A percentile compares a stretch with the other conserved stretches of the same genome.
These are phyloP conservation scores for Abortiporus biennis DNA, from an alignment of 1,284 basidiomycete genomes.

Conservation along the genomic window DNA sequence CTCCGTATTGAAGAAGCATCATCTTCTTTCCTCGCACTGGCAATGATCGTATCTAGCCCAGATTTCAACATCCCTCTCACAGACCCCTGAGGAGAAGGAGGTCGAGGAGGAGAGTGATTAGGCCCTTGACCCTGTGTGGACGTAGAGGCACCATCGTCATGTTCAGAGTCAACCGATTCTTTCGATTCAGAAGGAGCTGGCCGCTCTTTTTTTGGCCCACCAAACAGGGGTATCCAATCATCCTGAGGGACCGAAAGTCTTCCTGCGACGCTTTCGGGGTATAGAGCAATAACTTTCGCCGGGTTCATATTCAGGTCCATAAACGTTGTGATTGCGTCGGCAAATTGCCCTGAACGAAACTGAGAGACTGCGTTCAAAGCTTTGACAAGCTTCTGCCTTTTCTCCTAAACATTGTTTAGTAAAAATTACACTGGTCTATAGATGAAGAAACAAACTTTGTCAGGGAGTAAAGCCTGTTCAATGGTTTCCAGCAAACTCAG, in stretches of 20 bases:
- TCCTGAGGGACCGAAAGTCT: slow-evolving; percentile 63
- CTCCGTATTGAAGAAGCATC: slow-evolving; percentile 50
- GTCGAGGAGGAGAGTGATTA: slow-evolving; percentile 19
- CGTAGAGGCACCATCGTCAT: background rate
- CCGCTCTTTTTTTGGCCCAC: slow-evolving; percentile 54
- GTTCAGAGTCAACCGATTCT: slow-evolving; percentile 10
- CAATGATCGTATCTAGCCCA: slow-evolving; percentile 46
- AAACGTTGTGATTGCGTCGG: slow-evolving; percentile 83
- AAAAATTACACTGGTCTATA: background rate
- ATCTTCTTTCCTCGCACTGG: slow-evolving; percentile 45
- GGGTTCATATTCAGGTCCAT: slow-evolving; percentile 89
- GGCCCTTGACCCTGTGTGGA: background rate
- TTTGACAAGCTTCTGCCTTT: slow-evolving; percentile 51
- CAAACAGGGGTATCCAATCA: slow-evolving; percentile 84
- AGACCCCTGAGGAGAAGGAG: slow-evolving; percentile 38
- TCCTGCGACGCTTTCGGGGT: slow-evolving; percentile 79
- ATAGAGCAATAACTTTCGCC: slow-evolving; percentile 89
- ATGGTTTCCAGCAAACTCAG: slow-evolving; percentile 74
- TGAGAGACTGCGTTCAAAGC: slow-evolving; percentile 73
- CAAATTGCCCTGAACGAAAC: slow-evolving; percentile 65
- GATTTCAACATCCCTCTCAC: slow-evolving; percentile 46
- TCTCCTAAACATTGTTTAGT: slow-evolving; percentile 32
- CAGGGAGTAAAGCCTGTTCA: slow-evolving; percentile 55
- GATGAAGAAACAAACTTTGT: slow-evolving; percentile 46
- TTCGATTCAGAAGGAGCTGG: slow-evolving; percentile 23